Evolutionary conservation across 305 asterid genomes (phyloP).

Genomic region (Caryopteris hybrid): DNA sequence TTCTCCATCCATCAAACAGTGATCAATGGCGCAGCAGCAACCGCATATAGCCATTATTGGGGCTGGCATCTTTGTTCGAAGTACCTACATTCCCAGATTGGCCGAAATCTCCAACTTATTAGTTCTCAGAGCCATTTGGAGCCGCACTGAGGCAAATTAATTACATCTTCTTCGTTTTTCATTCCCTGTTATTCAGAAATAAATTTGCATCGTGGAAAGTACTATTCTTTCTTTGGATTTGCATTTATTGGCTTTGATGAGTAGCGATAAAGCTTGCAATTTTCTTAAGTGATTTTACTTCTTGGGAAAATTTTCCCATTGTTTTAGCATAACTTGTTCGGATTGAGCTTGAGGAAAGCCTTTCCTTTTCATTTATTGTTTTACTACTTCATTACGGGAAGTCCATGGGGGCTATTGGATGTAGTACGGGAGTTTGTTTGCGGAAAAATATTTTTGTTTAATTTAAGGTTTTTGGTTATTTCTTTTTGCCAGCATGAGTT

Average conservation of each 20-base stretch:
- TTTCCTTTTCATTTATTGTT: background rate
- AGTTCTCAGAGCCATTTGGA: slow-evolving; percentile 75
- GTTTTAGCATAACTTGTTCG: background rate
- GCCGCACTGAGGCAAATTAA: slow-evolving; percentile 65
- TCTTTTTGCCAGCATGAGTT: background rate
- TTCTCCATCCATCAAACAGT: no score
- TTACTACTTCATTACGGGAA: slow-evolving; percentile 2
- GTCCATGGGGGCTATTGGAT: background rate
- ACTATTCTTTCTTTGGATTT: no score
- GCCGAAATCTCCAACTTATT: slow-evolving; percentile 72
- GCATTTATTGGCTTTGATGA: background rate
- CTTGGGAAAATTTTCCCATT: background rate
- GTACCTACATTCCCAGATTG: slow-evolving; percentile 77
- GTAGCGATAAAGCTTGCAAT: background rate
- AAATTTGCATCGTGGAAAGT: background rate
- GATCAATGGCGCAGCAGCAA: slow-evolving; percentile 46
- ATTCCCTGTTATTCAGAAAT: background rate
- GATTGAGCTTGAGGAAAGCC: background rate
- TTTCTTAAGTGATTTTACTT: background rate
- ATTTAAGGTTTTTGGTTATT: background rate
- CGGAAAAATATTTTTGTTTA: no score
- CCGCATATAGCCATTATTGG: slow-evolving; percentile 82
- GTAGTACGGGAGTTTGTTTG: background rate
- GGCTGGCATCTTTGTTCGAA: slow-evolving; percentile 81
- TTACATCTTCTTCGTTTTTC: background rate